Conservation (phyloP, 2,329 filamentous ascomycete genomes). For the Laburnicola sp. region DNA sequence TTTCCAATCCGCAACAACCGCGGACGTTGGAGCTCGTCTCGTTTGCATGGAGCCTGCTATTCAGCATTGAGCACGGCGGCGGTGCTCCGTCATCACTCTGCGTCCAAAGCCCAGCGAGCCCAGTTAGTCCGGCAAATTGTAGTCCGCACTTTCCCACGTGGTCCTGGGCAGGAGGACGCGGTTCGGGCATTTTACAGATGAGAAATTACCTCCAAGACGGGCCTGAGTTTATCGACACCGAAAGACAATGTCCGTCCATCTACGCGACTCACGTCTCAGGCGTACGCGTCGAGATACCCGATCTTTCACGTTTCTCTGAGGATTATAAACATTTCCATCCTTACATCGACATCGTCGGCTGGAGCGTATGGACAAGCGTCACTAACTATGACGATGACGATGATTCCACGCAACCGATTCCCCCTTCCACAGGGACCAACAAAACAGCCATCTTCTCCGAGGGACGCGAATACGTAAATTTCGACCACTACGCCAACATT, state of each 20-base stretch:
- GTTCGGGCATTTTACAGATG: not conserved
- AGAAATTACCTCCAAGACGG: too few species aligned
- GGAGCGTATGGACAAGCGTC: not conserved
- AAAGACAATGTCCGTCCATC: not conserved
- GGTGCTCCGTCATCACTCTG: too few species aligned
- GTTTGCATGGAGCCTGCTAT: not conserved
- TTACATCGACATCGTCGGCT: not conserved
- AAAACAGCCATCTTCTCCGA: too few species aligned
- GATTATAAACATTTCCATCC: not conserved
- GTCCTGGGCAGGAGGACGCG: not conserved
- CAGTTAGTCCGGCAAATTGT: too few species aligned
- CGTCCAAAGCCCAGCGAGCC: too few species aligned
- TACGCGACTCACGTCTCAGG: not conserved
- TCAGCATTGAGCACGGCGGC: too few species aligned
- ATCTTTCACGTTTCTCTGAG: not conserved
- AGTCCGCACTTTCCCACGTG: too few species aligned
- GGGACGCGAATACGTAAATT: not conserved
- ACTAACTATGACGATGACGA: too few species aligned
- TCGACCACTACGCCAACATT: not conserved
- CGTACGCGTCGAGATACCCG: not conserved
- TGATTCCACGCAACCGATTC: too few species aligned
- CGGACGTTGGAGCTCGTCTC: not conserved
- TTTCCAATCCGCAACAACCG: not conserved
- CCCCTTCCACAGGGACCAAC: too few species aligned
- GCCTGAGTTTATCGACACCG: too few species aligned